These are phyloP conservation scores for Pezicula radicicola DNA, from an alignment of 2,329 filamentous ascomycete species.

Conservation along the genomic window DNA sequence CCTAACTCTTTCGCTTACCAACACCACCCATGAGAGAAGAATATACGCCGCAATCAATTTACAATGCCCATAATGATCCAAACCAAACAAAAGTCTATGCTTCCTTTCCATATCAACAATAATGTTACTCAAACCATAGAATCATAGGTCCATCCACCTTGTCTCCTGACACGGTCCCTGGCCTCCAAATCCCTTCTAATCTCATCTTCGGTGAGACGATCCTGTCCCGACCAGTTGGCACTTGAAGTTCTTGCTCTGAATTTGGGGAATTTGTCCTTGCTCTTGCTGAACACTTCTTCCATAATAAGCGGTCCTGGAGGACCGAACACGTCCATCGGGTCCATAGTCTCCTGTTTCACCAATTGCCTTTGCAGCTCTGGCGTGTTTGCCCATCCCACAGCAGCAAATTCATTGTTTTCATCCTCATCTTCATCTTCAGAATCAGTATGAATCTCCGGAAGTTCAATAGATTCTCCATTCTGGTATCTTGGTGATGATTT, in stretches of 20 bases:
- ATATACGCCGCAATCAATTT: background rate
- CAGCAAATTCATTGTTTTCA: conserved; percentile 54
- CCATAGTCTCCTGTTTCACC: conserved; percentile 77
- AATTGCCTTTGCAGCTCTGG: conserved; percentile 77
- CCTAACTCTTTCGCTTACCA: too few relatives aligned
- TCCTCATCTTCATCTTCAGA: conserved; percentile 81
- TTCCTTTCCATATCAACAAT: background rate
- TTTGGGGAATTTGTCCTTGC: conserved; percentile 79
- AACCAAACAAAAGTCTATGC: background rate
- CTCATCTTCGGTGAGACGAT: conserved; percentile 83
- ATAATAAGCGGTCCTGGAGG: conserved; percentile 85
- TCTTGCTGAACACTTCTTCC: conserved; percentile 94
- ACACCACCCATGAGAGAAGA: background rate
- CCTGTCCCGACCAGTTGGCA: conserved; percentile 86
- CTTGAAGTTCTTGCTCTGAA: conserved; percentile 90
- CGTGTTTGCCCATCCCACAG: conserved; percentile 85
- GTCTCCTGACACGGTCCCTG: conserved; percentile 73
- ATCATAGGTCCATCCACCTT: conserved; percentile 79
- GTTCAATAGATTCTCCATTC: conserved; percentile 84
- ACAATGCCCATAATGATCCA: conserved; percentile 1
- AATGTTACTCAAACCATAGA: conserved; percentile 24
- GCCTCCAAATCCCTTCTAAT: conserved; percentile 76
- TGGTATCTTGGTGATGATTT: conserved; percentile 83
- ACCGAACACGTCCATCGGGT: conserved; percentile 84
- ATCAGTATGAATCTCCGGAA: conserved; percentile 94